phyloP scores from a whole-genome alignment of 129 eudicot genomes.

The Saussurea involucrata region DNA sequence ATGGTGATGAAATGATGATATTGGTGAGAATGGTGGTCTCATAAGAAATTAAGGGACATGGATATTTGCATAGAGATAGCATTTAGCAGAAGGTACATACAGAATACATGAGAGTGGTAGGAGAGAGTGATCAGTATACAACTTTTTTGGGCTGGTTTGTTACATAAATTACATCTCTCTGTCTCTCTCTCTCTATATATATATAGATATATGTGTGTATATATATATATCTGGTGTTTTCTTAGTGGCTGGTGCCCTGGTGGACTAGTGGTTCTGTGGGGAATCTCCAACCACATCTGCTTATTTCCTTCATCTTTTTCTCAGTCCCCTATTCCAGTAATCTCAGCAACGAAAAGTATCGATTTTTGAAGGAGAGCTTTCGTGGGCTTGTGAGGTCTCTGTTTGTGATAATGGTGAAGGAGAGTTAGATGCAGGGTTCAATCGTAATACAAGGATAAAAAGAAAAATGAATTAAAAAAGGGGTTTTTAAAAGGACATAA shows the following conservation, averaged over 20 bases:
- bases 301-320: no score
- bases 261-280: slow-evolving; percentile 7
- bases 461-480: no score
- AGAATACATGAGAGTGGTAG: slow-evolving; percentile 1
- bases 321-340: no score
- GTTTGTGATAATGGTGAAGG: no score
- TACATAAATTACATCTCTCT: background rate
- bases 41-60: background rate
- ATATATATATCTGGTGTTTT: background rate
- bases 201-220: background rate
- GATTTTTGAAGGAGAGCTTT: no score
- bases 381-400: no score
- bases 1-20: background rate
- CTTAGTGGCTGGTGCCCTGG: slow-evolving; percentile 14
- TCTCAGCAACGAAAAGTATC: no score
- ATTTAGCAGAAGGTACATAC: slow-evolving; percentile 14
- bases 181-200: background rate
- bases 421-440: no score
- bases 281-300: no score
- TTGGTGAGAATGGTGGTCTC: slow-evolving; percentile 21
- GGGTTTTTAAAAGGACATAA: no score
- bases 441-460: no score
- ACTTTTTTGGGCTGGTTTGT: background rate
- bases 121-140: slow-evolving; percentile 7
- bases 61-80: background rate